Conservation (phyloP, 345 rosid species). For the Pistacia atlantica region DNA sequence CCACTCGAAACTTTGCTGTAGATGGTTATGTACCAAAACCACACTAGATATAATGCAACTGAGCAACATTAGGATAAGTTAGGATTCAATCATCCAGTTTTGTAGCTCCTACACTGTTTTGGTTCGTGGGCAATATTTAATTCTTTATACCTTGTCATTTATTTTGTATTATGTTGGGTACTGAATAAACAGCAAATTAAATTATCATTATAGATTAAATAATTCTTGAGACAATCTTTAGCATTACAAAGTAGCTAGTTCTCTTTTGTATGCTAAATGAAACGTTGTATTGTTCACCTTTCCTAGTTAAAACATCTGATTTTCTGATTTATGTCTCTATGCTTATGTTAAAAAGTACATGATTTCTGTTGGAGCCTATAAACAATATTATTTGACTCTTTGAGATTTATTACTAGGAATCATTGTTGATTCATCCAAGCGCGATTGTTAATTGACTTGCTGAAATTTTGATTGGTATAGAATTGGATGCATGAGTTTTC, state of each 20-base stretch:
- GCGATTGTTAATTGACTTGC: no score
- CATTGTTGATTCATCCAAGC: no score
- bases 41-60: conserved; percentile 44
- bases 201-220: background rate
- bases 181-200: conserved; percentile 4
- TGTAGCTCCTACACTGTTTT: conserved; percentile 30
- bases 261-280: no score
- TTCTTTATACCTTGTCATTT: conserved; percentile 1
- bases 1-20: conserved; percentile 87
- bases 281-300: no score
- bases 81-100: conserved; percentile 30
- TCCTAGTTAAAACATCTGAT: no score
- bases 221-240: background rate
- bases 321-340: no score
- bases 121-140: background rate
- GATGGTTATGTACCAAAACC: conserved; percentile 90
- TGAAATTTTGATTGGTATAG: background rate
- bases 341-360: no score
- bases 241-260: background rate
- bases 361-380: no score
- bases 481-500: background rate
- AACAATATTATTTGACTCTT: no score
- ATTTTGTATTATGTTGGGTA: conserved; percentile 7
- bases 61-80: conserved; percentile 11
- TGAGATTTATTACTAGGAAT: no score